phyloP scores from a whole-genome alignment of 169 alveolate species.

The Babesia bigemina region DNA sequence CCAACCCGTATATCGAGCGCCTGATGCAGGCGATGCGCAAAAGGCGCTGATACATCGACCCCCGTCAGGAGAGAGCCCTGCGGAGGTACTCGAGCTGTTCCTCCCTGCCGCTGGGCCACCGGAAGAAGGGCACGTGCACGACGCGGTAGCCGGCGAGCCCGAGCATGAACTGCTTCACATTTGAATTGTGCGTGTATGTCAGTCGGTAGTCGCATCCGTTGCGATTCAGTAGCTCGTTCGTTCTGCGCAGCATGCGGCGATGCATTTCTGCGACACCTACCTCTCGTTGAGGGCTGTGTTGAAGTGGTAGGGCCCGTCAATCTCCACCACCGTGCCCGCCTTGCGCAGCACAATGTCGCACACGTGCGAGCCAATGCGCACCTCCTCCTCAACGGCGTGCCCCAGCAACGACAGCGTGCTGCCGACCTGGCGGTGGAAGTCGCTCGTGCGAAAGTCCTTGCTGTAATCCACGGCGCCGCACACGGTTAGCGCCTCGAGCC shows the following conservation, averaged over 20 bases:
- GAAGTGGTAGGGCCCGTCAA: slow-evolving; percentile 68
- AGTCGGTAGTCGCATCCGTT: background rate
- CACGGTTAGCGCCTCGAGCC: background rate
- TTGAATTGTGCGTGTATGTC: slow-evolving; percentile 40
- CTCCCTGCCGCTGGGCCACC: slow-evolving; percentile 48
- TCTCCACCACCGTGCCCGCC: slow-evolving; percentile 21
- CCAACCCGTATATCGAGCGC: slow-evolving; percentile 58
- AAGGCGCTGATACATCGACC: background rate
- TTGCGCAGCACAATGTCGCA: slow-evolving; percentile 32
- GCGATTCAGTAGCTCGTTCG: slow-evolving; percentile 27
- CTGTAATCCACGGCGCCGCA: slow-evolving; percentile 6
- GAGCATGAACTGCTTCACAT: slow-evolving; percentile 33
- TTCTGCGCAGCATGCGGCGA: slow-evolving; percentile 9
- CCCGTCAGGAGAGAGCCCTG: background rate
- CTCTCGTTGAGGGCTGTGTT: slow-evolving; percentile 28
- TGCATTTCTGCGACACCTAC: slow-evolving; percentile 1
- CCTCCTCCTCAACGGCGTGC: slow-evolving; percentile 37
- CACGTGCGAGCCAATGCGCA: slow-evolving; percentile 34
- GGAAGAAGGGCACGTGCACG: slow-evolving; percentile 45
- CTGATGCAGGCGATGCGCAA: slow-evolving; percentile 33
- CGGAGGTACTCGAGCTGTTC: slow-evolving; percentile 44
- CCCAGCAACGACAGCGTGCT: slow-evolving; percentile 23
- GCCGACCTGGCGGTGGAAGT: slow-evolving; percentile 56
- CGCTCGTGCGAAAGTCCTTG: slow-evolving; percentile 54
- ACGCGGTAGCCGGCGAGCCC: slow-evolving; percentile 37